Evolutionary conservation across 805 yeast species (phyloP), one percentile per base, ranked within the genome.

Genomic region (Yarrowia sp.): DNA sequence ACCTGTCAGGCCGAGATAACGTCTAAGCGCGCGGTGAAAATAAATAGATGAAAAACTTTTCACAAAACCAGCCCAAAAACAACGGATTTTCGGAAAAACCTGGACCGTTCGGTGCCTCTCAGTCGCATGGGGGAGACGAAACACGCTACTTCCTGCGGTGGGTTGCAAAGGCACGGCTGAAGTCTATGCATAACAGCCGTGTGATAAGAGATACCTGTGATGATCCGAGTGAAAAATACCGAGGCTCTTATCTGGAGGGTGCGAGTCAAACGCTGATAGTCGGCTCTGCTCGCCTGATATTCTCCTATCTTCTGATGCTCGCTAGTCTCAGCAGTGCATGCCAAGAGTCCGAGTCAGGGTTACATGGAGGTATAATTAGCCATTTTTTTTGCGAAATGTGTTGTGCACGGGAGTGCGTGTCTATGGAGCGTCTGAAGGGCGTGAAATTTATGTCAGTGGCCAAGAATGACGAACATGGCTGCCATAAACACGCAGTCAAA

Each of bases 301-400:
- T 46, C 24, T 32, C 27, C 55, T 31, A 47, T 47, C 55, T 47
- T 18, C n/a, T 19, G 18, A 9, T 38, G 6, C 13, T n/a, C 9
- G 19, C 21, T 47, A 44, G 51, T 44, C 35, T 47, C 55, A 47
- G 38, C 22, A 27, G 55, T 47, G 36, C 55, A 32, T 47, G 55
- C 55, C 55, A 47, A 47, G 55, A 47, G 29, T 31, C 55, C 55
- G 55, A 32, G 55, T 47, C 55, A 47, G 38, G 38, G 55, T 46
- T 46, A 46, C 53, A 46, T 46, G 25, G 19, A 8, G 9, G 12
- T 19, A 31, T 29, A 25, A 42, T 24, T n/a, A n/a, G n/a, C n/a
- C n/a, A n/a, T n/a, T n/a, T n/a, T n/a, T n/a, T n/a, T n/a, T n/a
- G n/a, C n/a, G n/a, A 27, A 25, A 33, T 24, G 32, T 16, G n/a